Percentiles rank a stretch among this genome's conserved stretches.
These are phyloP conservation scores for Exophiala bonariae DNA, from an alignment of 2,329 filamentous ascomycete species.

Conservation along the genomic window DNA sequence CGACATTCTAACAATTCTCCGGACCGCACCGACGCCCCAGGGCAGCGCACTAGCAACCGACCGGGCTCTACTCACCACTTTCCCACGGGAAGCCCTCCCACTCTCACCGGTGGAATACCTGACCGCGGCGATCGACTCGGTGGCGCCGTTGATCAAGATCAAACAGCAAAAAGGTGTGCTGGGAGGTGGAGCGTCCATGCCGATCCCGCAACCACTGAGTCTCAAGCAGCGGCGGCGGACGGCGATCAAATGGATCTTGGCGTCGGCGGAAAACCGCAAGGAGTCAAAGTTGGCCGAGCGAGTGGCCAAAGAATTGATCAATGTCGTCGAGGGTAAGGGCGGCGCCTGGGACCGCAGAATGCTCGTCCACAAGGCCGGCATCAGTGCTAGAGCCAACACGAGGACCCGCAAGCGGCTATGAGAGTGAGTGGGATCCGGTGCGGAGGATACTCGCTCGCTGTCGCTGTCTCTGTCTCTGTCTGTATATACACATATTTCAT, in stretches of 20 bases:
- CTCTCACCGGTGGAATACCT: conserved; percentile 89
- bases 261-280: conserved; percentile 75
- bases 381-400: conserved; percentile 74
- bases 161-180: conserved; percentile 72
- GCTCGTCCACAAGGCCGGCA: conserved; percentile 76
- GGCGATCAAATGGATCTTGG: conserved; percentile 87
- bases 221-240: conserved; percentile 73
- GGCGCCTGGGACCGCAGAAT: conserved; percentile 79
- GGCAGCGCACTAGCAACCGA: conserved; percentile 48
- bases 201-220: conserved; percentile 75
- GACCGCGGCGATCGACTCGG: conserved; percentile 84
- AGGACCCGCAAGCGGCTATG: too few relatives aligned
- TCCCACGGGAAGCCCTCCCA: conserved; percentile 76
- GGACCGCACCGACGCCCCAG: conserved; percentile 77
- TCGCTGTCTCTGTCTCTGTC: too few relatives aligned
- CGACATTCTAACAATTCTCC: conserved; percentile 76
- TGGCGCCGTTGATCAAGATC: conserved; percentile 84
- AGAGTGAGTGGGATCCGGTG: too few relatives aligned
- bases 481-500: too few relatives aligned
- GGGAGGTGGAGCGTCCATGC: conserved; percentile 81
- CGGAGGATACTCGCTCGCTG: too few relatives aligned
- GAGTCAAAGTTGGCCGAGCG: conserved; percentile 73
- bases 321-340: conserved; percentile 84
- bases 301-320: conserved; percentile 81
- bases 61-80: conserved; percentile 60